These are phyloP conservation scores for Ustilago cynodontis DNA, from an alignment of 1,284 basidiomycete species.

Conservation along the genomic window DNA sequence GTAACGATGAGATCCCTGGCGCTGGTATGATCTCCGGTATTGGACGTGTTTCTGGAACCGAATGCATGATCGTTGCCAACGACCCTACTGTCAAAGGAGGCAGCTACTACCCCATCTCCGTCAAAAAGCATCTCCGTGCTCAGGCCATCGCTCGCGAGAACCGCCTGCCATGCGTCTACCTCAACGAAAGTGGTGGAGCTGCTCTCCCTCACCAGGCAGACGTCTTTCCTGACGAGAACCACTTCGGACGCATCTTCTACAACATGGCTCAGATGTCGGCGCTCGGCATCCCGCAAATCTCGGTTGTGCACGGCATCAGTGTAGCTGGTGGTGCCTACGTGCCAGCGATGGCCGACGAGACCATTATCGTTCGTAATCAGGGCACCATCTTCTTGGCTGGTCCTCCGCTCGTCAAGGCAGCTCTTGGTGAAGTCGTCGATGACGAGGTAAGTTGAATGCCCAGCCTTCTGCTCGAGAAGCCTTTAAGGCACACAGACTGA, in stretches of 20 bases:
- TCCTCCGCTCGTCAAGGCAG: constrained; percentile 93
- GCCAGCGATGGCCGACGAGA: constrained; percentile 91
- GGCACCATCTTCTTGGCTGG: constrained; percentile 96
- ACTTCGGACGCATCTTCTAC: constrained; percentile 96
- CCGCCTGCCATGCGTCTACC: constrained; percentile 88
- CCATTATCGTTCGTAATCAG: constrained; percentile 92
- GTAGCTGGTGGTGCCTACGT: constrained; percentile 92
- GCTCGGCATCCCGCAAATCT: constrained; percentile 88
- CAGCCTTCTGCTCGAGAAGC: neutral
- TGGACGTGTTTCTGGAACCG: constrained; percentile 79
- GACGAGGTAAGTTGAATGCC: constrained; percentile 76
- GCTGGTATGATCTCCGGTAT: constrained; percentile 94
- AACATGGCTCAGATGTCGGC: constrained; percentile 97
- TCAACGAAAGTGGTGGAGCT: constrained; percentile 94
- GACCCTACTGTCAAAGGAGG: constrained; percentile 75
- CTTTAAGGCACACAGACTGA: neutral
- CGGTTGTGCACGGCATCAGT: constrained; percentile 92
- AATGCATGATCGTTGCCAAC: constrained; percentile 91
- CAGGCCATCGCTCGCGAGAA: constrained; percentile 93
- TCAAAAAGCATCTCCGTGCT: constrained; percentile 94
- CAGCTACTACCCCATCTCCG: constrained; percentile 82
- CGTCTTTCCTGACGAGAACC: constrained; percentile 88
- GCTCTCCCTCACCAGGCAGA: constrained; percentile 92
- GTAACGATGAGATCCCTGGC: constrained; percentile 81
- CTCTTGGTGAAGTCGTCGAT: constrained; percentile 91